Conservation (phyloP, 2,329 filamentous ascomycete genomes). For the Periconia macrospinosa region DNA sequence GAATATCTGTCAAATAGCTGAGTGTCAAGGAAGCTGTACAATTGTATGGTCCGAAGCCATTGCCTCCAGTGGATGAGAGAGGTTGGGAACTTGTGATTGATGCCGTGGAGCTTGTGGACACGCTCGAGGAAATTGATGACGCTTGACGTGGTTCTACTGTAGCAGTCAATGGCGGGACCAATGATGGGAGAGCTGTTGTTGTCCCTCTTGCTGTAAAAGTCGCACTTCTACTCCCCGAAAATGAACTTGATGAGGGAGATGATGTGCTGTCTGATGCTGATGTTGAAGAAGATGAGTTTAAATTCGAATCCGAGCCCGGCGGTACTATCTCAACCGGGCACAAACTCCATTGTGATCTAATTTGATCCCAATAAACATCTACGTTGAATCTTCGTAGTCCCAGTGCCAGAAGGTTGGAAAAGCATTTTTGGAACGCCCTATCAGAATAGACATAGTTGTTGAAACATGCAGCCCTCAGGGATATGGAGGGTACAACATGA, state of each 20-base stretch:
- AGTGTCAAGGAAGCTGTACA: conserved; percentile 59
- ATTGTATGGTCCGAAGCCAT: conserved; percentile 49
- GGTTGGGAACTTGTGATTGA: conserved; percentile 16
- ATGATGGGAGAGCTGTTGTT: background rate
- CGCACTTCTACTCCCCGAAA: background rate
- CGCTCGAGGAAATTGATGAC: background rate
- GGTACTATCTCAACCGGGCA: conserved; percentile 60
- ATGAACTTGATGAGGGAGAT: background rate
- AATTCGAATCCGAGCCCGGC: conserved; percentile 7
- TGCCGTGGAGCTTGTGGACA: background rate
- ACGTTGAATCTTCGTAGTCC: conserved; percentile 61
- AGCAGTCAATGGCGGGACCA: background rate
- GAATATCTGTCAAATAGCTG: conserved; percentile 50
- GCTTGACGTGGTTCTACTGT: background rate
- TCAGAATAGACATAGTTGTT: conserved; percentile 56
- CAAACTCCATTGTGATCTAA: conserved; percentile 58
- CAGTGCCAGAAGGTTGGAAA: conserved; percentile 64
- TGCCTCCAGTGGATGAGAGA: conserved; percentile 12
- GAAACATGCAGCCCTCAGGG: conserved; percentile 63
- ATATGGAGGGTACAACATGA: conserved; percentile 60
- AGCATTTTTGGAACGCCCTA: conserved; percentile 55
- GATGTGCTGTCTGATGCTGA: background rate
- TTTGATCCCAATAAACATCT: conserved; percentile 66
- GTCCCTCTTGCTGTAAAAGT: background rate
- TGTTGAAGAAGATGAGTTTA: background rate